A percentile compares a stretch with the other conserved stretches of the same genome.
Evolutionary conservation across 179 eudicot genomes (phyloP).

Genomic region (Heliamphora pulchella): DNA sequence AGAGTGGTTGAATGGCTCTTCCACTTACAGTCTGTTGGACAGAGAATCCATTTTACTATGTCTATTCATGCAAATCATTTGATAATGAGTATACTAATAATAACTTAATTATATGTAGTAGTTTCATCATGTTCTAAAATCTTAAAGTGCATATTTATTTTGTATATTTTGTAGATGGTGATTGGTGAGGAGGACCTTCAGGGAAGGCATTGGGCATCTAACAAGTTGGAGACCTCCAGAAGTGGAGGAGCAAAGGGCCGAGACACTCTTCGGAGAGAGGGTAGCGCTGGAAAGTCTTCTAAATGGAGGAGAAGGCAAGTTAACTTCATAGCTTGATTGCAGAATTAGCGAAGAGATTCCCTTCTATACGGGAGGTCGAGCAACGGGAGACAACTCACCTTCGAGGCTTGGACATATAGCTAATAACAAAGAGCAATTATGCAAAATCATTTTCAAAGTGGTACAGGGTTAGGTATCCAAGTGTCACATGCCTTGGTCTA

Average conservation of each 20-base stretch:
- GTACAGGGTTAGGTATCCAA: neutral
- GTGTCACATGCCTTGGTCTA: neutral
- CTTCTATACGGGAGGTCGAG: neutral
- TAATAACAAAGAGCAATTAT: too few species aligned
- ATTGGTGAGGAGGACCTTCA: neutral
- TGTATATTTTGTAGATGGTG: neutral
- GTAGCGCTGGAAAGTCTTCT: neutral
- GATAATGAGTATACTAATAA: neutral
- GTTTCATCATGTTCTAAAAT: neutral
- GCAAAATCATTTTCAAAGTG: too few species aligned
- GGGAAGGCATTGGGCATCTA: neutral
- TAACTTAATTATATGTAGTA: neutral
- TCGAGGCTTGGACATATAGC: too few species aligned
- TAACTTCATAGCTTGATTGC: neutral
- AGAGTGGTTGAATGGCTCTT: too few species aligned
- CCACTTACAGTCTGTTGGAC: too few species aligned
- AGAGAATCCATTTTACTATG: neutral
- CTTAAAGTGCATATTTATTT: neutral
- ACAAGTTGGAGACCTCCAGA: too few species aligned
- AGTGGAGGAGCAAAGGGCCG: too few species aligned
- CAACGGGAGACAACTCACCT: neutral
- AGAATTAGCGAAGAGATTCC: neutral
- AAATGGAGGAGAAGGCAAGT: neutral
- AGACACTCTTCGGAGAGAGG: too few species aligned
- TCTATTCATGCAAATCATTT: neutral